These are phyloP conservation scores for Udeniomyces megalosporus DNA, from an alignment of 768 basidiomycete genomes.

Conservation along the genomic window DNA sequence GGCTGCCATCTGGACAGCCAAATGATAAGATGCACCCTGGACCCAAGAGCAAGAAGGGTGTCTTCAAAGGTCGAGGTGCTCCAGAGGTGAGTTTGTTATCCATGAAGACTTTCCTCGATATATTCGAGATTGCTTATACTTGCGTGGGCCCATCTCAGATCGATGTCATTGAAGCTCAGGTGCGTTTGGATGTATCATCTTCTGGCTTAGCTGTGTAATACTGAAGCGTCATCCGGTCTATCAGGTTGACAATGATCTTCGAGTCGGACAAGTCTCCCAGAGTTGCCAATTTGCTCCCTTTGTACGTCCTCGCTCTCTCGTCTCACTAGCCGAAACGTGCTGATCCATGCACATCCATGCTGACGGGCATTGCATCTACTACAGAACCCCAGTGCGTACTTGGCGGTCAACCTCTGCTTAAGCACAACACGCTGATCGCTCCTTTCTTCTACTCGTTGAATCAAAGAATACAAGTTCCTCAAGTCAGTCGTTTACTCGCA, in stretches of 20 bases:
- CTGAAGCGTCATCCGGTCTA: no score
- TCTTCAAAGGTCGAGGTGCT: conserved; percentile 34
- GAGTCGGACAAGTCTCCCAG: background rate
- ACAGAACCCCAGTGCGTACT: no score
- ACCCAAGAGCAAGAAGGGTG: conserved; percentile 56
- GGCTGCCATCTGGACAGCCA: no score
- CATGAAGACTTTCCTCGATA: background rate
- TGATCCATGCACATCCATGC: no score
- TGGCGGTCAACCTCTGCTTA: no score
- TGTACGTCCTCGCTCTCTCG: no score
- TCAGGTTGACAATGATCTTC: background rate
- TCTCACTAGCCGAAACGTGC: no score
- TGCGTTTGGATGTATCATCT: no score
- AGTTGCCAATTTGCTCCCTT: background rate
- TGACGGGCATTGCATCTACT: no score
- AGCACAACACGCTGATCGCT: no score
- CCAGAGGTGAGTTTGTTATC: background rate
- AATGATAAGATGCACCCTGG: conserved; percentile 71
- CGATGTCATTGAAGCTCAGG: conserved; percentile 69
- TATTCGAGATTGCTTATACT: background rate
- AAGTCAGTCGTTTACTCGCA: no score
- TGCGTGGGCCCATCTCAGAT: background rate
- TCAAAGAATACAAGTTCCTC: background rate
- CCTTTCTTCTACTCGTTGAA: background rate
- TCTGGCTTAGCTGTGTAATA: no score